phyloP scores from a whole-genome alignment of 805 yeast species.

The Kregervanrija fluxuum region DNA sequence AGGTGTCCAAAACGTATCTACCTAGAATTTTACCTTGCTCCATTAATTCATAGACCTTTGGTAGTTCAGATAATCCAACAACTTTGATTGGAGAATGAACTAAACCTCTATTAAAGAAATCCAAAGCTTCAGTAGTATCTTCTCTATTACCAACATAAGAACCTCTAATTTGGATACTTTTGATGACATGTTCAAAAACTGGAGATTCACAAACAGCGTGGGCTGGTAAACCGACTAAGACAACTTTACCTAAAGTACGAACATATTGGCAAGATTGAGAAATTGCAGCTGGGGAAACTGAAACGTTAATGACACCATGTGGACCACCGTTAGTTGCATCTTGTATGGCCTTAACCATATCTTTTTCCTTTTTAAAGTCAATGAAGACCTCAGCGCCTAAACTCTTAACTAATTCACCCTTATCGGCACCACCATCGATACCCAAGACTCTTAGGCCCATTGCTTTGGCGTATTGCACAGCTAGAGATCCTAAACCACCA shows the following conservation, averaged over 20 bases:
- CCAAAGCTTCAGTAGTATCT: slow-evolving; percentile 73
- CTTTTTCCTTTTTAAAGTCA: slow-evolving; percentile 43
- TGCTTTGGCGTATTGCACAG: slow-evolving; percentile 70
- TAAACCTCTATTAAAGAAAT: slow-evolving; percentile 62
- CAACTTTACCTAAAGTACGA: slow-evolving; percentile 56
- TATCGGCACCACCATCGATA: slow-evolving; percentile 71
- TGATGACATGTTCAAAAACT: slow-evolving; percentile 69
- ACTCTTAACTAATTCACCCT: slow-evolving; percentile 42
- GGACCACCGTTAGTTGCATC: slow-evolving; percentile 45
- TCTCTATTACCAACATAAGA: slow-evolving; percentile 89
- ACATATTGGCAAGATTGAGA: slow-evolving; percentile 52
- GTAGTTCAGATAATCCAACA: slow-evolving; percentile 69
- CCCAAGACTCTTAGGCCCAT: slow-evolving; percentile 69
- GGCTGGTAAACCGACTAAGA: slow-evolving; percentile 70
- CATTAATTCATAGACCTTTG: slow-evolving; percentile 70
- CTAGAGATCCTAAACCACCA: slow-evolving; percentile 76
- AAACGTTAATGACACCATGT: slow-evolving; percentile 66
- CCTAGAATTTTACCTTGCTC: slow-evolving; percentile 82
- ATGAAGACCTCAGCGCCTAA: slow-evolving; percentile 60
- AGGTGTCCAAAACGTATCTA: slow-evolving; percentile 80
- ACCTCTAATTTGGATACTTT: slow-evolving; percentile 67
- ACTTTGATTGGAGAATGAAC: slow-evolving; percentile 62
- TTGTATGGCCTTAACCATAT: slow-evolving; percentile 34
- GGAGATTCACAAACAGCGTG: slow-evolving; percentile 66
- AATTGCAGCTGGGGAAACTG: slow-evolving; percentile 48